Base-by-base conservation (phyloP, 306 rosid species). In the Canavalia gladiata region DNA sequence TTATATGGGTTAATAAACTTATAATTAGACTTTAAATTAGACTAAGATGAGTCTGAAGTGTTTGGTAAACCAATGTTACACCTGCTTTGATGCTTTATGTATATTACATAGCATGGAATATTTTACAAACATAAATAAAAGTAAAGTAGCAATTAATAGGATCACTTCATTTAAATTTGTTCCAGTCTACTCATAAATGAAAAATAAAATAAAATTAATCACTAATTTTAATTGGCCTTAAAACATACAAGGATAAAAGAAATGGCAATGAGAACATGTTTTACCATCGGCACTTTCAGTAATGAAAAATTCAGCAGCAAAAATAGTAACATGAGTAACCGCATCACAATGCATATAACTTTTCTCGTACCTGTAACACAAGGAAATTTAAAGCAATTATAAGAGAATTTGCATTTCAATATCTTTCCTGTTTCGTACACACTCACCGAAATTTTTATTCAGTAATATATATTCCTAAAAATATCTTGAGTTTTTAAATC, bases 321-420 rank as follows among this genome's bases (percentile, higher is more conserved):
- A 93, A 72, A 93, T 97, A 79, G 94, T 96, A 56, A 93, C 98
- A 87, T 95, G 99, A 0, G 97, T 95, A 78, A 92, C 98, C 85
- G 93, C 98, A 41, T 93, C 97, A 0, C 98, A 92, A 72, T 95
- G 99, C 99, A 95, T 95, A 77, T 93, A 93, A 74, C 99, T 95
- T 60, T 95, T 95, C 90, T 95, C 99, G 34, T 95, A 95, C 99
- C 99, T 95, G 82, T 49, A 56, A 34, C n/a, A 18, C 45, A 5
- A 28, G 1, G 39, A 5, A 7, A 6, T 11, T 4, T 34, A 63
- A 41, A 64, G 35, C 64, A 64, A 39, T 6, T 50, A 49, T 56
- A 33, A 72, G 80, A 68, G 77, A 47, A 18, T 4, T 9, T 11
- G 7, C 31, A 42, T 30, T 71, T 29, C 51, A 70, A 41, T 35